Conservation (phyloP, 345 rosid species). For the Salix arbutifolia region DNA sequence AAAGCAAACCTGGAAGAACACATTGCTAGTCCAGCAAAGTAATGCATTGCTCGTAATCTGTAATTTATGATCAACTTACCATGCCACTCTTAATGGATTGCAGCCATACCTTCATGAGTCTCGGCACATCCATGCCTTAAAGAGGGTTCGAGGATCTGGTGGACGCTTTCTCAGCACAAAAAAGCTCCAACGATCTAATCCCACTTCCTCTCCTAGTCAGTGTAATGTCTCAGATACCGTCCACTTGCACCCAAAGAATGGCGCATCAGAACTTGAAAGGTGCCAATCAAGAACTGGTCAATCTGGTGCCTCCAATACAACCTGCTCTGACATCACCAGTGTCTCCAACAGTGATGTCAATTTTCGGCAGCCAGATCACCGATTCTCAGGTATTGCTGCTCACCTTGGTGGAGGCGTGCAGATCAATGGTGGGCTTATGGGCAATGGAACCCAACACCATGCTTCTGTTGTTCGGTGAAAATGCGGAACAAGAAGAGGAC, state of each 20-base stretch:
- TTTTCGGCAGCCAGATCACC: slow-evolving; percentile 17
- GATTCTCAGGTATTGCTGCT: slow-evolving; percentile 14
- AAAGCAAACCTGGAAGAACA: not conserved
- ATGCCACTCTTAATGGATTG: slow-evolving; percentile 1
- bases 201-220: not conserved
- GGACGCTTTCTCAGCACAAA: slow-evolving; percentile 49
- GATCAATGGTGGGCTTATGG: slow-evolving; percentile 13
- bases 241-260: not conserved
- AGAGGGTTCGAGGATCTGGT: slow-evolving; percentile 47
- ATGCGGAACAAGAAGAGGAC: not conserved
- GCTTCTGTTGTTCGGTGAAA: slow-evolving; percentile 36
- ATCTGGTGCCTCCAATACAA: slow-evolving; percentile 16
- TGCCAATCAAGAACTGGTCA: slow-evolving; percentile 1
- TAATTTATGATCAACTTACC: not conserved
- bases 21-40: not conserved
- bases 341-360: slow-evolving; percentile 7
- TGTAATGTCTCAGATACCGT: not conserved
- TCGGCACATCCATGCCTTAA: slow-evolving; percentile 49
- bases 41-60: not conserved
- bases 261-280: slow-evolving; percentile 5
- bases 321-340: slow-evolving; percentile 18
- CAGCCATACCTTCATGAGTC: slow-evolving; percentile 60
- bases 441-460: slow-evolving; percentile 18
- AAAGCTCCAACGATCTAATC: slow-evolving; percentile 17
- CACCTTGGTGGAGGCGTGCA: slow-evolving; percentile 16